These are phyloP conservation scores for Tylopilus cervinicoccineus DNA, from an alignment of 768 basidiomycete species.

Conservation along the genomic window DNA sequence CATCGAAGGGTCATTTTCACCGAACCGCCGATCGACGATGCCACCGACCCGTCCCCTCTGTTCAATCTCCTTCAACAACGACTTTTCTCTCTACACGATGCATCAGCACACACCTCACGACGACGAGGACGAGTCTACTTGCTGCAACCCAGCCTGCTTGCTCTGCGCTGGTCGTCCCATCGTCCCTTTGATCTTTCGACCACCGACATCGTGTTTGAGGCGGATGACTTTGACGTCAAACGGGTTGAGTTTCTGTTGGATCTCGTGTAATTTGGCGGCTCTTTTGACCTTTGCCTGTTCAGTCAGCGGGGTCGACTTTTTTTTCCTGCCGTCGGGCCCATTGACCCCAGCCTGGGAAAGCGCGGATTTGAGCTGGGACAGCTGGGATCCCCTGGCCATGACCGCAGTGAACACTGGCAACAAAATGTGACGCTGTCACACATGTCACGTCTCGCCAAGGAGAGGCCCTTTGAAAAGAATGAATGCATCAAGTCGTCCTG, in stretches of 20 bases:
- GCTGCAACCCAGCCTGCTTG: constrained; percentile 87
- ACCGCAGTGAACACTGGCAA: neutral
- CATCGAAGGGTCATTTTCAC: constrained; percentile 90
- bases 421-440: neutral
- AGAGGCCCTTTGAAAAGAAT: no score
- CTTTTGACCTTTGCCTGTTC: constrained; percentile 84
- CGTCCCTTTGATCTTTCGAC: constrained; percentile 79
- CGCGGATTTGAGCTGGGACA: constrained; percentile 85
- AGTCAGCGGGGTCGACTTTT: constrained; percentile 50
- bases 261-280: constrained; percentile 74
- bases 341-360: constrained; percentile 77
- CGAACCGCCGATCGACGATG: constrained; percentile 91
- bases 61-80: constrained; percentile 83
- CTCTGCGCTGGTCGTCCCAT: constrained; percentile 81
- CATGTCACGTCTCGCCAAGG: no score
- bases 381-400: constrained; percentile 78
- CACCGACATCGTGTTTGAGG: constrained; percentile 90
- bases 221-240: constrained; percentile 94
- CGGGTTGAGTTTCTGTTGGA: constrained; percentile 83
- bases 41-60: constrained; percentile 81
- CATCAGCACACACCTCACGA: constrained; percentile 6
- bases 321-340: constrained; percentile 60
- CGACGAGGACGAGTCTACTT: constrained; percentile 46
- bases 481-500: no score
- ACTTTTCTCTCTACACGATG: constrained; percentile 68